Conservation (phyloP, 371 early-diverging fungal genomes). For the Apophysomyces trapeziformis region DNA sequence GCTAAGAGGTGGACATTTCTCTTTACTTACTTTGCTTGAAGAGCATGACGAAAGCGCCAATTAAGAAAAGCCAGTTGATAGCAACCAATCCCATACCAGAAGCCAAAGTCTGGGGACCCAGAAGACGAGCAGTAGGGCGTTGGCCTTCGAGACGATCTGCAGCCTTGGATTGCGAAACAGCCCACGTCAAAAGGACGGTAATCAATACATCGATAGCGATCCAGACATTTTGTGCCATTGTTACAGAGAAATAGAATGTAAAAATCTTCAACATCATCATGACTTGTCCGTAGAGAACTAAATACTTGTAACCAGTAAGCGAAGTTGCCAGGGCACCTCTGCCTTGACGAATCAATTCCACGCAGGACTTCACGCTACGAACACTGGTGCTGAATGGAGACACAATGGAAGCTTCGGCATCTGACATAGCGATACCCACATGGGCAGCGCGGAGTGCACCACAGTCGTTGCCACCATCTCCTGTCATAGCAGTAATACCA, state of each 20-base stretch:
- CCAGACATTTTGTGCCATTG: slow-evolving; percentile 65
- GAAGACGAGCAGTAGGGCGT: slow-evolving; percentile 80
- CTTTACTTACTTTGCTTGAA: slow-evolving; percentile 26
- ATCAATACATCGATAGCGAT: slow-evolving; percentile 70
- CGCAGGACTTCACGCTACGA: slow-evolving; percentile 71
- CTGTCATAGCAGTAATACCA: slow-evolving; percentile 87
- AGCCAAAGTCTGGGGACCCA: slow-evolving; percentile 73
- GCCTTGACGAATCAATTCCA: slow-evolving; percentile 74
- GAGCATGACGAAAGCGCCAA: slow-evolving; percentile 50
- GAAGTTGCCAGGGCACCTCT: slow-evolving; percentile 79
- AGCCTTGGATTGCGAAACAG: slow-evolving; percentile 72
- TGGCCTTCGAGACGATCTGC: slow-evolving; percentile 57
- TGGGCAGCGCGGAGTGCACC: slow-evolving; percentile 92
- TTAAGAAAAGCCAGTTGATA: slow-evolving; percentile 69
- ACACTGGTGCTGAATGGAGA: slow-evolving; percentile 82
- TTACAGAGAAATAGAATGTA: slow-evolving; percentile 60
- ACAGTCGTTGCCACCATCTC: slow-evolving; percentile 97
- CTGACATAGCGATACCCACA: slow-evolving; percentile 89
- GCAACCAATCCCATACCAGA: slow-evolving; percentile 72
- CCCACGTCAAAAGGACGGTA: slow-evolving; percentile 68
- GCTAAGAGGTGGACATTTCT: slow-evolving; percentile 29
- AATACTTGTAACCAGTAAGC: slow-evolving; percentile 77
- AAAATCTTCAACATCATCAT: slow-evolving; percentile 72
- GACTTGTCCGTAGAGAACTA: slow-evolving; percentile 76
- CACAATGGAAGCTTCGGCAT: slow-evolving; percentile 86